phyloP scores from a whole-genome alignment of 2,329 filamentous ascomycete genomes.

The Aureobasidium subglaciale region DNA sequence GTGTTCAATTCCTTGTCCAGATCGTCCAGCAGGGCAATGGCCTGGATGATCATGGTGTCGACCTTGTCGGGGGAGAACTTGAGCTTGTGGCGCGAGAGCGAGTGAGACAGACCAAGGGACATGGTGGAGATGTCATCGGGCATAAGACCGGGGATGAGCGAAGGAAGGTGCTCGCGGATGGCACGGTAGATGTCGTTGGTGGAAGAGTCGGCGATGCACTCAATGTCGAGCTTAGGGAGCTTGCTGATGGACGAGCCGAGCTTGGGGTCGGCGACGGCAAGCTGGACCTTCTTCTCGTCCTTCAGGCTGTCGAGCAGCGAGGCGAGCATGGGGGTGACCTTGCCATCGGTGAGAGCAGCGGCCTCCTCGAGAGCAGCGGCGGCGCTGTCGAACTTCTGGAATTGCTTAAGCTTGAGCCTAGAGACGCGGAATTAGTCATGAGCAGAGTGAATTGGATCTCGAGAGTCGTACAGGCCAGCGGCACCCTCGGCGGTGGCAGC shows the following conservation, averaged over 20 bases:
- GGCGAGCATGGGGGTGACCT: slow-evolving; percentile 73
- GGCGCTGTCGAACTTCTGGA: slow-evolving; percentile 94
- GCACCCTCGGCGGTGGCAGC: slow-evolving; percentile 75
- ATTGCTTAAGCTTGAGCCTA: slow-evolving; percentile 83
- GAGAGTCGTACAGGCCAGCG: slow-evolving; percentile 55
- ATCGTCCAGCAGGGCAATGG: slow-evolving; percentile 87
- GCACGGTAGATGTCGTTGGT: slow-evolving; percentile 89
- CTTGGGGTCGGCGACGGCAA: slow-evolving; percentile 90
- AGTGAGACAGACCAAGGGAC: slow-evolving; percentile 93
- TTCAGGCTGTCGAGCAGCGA: slow-evolving; percentile 82
- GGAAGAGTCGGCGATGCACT: slow-evolving; percentile 71
- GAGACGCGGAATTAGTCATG: background rate
- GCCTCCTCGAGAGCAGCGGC: slow-evolving; percentile 86
- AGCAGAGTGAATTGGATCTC: background rate
- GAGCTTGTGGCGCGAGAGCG: slow-evolving; percentile 91
- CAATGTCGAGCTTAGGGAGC: slow-evolving; percentile 78
- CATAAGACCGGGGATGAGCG: slow-evolving; percentile 80
- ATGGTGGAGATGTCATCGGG: slow-evolving; percentile 87
- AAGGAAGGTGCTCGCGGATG: slow-evolving; percentile 83
- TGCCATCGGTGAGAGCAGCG: slow-evolving; percentile 80
- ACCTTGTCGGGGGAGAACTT: slow-evolving; percentile 99
- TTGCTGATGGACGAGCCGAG: slow-evolving; percentile 87
- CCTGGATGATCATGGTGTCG: slow-evolving; percentile 98
- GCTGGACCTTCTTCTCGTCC: slow-evolving; percentile 92
- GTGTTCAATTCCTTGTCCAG: slow-evolving; percentile 98